Conservation (phyloP, 176 grass and related monocot genomes). For the Eremochloa ophiuroides region DNA sequence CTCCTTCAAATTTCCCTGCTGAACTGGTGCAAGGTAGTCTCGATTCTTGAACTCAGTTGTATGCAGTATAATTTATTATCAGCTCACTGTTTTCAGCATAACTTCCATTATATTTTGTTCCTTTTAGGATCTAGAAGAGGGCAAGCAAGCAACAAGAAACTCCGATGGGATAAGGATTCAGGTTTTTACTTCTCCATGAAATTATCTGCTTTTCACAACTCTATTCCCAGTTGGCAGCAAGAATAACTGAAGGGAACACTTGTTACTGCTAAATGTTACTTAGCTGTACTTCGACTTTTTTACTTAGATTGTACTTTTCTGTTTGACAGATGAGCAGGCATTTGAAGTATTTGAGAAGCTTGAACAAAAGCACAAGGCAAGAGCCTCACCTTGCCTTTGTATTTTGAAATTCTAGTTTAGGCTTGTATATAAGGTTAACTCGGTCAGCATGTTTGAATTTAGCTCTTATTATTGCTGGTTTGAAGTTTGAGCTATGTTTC, state of each 20-base stretch:
- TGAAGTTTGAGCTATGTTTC: background rate
- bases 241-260: background rate
- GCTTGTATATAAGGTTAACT: background rate
- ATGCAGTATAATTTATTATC: background rate
- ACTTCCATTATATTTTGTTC: background rate
- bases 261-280: constrained; percentile 1
- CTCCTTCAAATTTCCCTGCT: constrained; percentile 48
- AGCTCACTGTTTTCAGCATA: constrained; percentile 4
- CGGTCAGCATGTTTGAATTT: background rate
- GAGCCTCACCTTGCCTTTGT: background rate
- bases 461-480: background rate
- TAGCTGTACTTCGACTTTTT: background rate
- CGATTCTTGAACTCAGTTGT: constrained; percentile 12
- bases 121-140: constrained; percentile 37
- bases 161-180: constrained; percentile 58
- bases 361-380: constrained; percentile 40
- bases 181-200: constrained; percentile 19
- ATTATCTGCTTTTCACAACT: background rate
- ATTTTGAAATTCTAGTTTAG: background rate
- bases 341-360: constrained; percentile 47
- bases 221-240: background rate
- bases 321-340: constrained; percentile 18
- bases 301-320: background rate
- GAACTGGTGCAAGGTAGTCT: constrained; percentile 61
- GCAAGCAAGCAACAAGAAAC: constrained; percentile 53